A percentile compares a stretch with the other conserved stretches of the same genome.
These are phyloP conservation scores for Leccinum disarticulatum DNA, from an alignment of 768 basidiomycete species.

Conservation along the genomic window DNA sequence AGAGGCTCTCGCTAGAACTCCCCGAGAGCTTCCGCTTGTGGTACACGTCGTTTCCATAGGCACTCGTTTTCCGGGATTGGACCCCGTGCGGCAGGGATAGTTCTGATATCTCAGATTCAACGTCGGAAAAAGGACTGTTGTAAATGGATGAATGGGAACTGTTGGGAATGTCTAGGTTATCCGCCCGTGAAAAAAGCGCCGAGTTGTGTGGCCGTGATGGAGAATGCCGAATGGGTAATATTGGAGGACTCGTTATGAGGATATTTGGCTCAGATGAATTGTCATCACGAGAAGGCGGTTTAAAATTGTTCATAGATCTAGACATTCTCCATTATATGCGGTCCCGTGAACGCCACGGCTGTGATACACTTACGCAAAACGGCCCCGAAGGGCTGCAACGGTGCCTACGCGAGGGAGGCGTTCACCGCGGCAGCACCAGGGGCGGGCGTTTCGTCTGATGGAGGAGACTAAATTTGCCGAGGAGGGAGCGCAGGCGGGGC, in stretches of 20 bases:
- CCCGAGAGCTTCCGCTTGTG: conserved; percentile 16
- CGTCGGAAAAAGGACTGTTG: conserved; percentile 32
- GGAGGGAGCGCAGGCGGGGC: conserved; percentile 15
- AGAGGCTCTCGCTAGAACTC: conserved; percentile 25
- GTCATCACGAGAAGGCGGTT: conserved; percentile 12
- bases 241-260: conserved; percentile 23
- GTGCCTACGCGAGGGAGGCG: conserved; percentile 18
- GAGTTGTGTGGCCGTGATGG: conserved; percentile 16
- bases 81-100: conserved; percentile 12
- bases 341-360: not conserved
- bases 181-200: conserved; percentile 21
- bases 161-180: conserved; percentile 20
- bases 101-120: conserved; percentile 30
- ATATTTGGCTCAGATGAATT: conserved; percentile 26
- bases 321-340: not conserved
- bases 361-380: conserved; percentile 24
- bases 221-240: conserved; percentile 19
- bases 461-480: conserved; percentile 18
- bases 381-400: conserved; percentile 42
- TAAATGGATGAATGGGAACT: conserved; percentile 22
- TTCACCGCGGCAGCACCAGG: not conserved
- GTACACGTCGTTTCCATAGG: not conserved
- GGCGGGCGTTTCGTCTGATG: not conserved
- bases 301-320: conserved; percentile 26
- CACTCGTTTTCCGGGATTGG: conserved; percentile 7